Base-by-base conservation (phyloP, 148 eudicot genomes). In the Drosera capensis region DNA sequence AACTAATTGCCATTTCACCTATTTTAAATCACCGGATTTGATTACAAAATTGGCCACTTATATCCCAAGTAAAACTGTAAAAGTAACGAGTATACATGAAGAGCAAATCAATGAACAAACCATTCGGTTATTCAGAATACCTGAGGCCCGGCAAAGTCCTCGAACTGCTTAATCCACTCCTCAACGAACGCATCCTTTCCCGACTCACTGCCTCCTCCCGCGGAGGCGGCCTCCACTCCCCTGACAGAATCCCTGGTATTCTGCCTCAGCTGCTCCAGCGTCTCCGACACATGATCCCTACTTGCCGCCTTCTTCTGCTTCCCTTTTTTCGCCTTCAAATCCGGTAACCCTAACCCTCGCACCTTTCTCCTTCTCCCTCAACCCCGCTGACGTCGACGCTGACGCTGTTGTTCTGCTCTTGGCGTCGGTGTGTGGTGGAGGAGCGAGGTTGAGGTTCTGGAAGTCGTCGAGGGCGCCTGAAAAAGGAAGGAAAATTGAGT, bases 381-480 rank as follows among this genome's bases (percentile, higher is more conserved):
- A n/a, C n/a, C n/a, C n/a, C n/a, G n/a, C n/a, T n/a, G n/a, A n/a
- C n/a, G n/a, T n/a, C n/a, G n/a, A n/a, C n/a, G n/a, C n/a, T n/a
- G n/a, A n/a, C n/a, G n/a, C n/a, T n/a, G n/a, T n/a, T n/a, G n/a
- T n/a, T n/a, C n/a, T n/a, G n/a, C n/a, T n/a, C n/a, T n/a, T n/a
- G n/a, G n/a, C n/a, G n/a, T n/a, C n/a, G n/a, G n/a, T n/a, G n/a
- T n/a, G n/a, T n/a, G n/a, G n/a, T n/a, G 74, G 45, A 48, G 84
- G 43, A 19, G 64, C 54, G 47, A 85, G 77, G 43, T 90, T 78
- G 47, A 90, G 79, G 51, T 23, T 70, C 48, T 78, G 82, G 50
- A 90, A 85, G 70, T 90, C 99, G 72, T 90, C 99, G 83, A 90
- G 76, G 63, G 96, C 96, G 54, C 94, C 96, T 87, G 65, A 46